Conservation (phyloP, 345 rosid genomes). For the Eutrema yunnanense region DNA sequence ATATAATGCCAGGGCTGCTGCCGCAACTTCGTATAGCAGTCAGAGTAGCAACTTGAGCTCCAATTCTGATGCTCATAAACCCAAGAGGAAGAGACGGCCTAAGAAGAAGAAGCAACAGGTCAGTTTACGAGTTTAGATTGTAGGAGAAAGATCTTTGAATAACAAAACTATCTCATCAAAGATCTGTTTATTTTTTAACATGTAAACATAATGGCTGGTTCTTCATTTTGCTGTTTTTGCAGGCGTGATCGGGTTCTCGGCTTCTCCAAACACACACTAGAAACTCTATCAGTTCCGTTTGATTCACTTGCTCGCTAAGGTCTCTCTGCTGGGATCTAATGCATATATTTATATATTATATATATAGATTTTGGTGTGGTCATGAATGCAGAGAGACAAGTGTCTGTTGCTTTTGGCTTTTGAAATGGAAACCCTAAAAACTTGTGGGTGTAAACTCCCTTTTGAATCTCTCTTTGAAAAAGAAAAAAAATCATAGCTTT, state of each 20-base stretch:
- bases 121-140: neutral
- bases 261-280: slow-evolving; percentile 9
- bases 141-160: neutral
- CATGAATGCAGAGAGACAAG: neutral
- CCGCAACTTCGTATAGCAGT: slow-evolving; percentile 58
- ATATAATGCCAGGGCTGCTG: slow-evolving; percentile 36
- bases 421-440: neutral
- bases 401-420: neutral
- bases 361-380: slow-evolving; percentile 11
- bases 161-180: neutral
- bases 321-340: slow-evolving; percentile 7
- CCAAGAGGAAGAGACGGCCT: slow-evolving; percentile 89
- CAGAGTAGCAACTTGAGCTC: slow-evolving; percentile 88
- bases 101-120: slow-evolving; percentile 79
- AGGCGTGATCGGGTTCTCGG: slow-evolving; percentile 13
- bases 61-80: slow-evolving; percentile 89
- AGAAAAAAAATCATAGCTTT: neutral
- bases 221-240: slow-evolving; percentile 12
- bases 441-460: neutral
- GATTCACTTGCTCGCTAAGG: neutral
- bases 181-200: neutral
- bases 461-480: neutral
- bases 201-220: neutral
- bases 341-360: neutral
- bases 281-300: neutral